Conservation (phyloP, 2,329 filamentous ascomycete genomes). For the Bipolaris victoriae region DNA sequence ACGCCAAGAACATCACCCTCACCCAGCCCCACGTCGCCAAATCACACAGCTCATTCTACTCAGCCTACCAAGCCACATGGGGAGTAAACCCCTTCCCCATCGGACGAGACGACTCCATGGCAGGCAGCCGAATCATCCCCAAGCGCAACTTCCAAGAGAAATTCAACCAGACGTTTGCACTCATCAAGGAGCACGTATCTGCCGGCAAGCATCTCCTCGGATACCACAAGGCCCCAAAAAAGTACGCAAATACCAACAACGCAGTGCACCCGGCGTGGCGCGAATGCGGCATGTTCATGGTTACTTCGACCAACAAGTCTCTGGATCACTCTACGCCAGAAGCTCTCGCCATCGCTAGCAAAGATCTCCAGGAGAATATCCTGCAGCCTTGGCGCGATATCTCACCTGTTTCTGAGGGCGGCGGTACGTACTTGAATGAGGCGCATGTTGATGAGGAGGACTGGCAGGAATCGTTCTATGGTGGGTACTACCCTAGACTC, state of each 20-base stretch:
- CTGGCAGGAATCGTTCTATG: slow-evolving; percentile 47
- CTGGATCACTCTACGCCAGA: slow-evolving; percentile 15
- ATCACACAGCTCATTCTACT: slow-evolving; percentile 22
- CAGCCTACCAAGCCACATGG: slow-evolving; percentile 31
- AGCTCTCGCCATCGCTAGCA: slow-evolving; percentile 15
- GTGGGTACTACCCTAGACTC: slow-evolving; percentile 23
- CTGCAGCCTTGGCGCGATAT: slow-evolving; percentile 24
- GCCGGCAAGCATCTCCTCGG: slow-evolving; percentile 18
- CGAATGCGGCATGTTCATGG: slow-evolving; percentile 22
- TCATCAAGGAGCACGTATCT: slow-evolving; percentile 51
- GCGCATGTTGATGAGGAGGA: slow-evolving; percentile 42
- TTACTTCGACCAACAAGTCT: slow-evolving; percentile 10
- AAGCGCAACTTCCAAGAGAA: slow-evolving; percentile 31
- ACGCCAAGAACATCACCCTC: slow-evolving; percentile 25
- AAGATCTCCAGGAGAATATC: slow-evolving; percentile 18
- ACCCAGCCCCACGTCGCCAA: slow-evolving; percentile 31
- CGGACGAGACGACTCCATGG: slow-evolving; percentile 30
- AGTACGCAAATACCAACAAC: slow-evolving; percentile 25
- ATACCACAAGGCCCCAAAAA: slow-evolving; percentile 25
- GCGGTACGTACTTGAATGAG: slow-evolving; percentile 43
- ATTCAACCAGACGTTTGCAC: slow-evolving; percentile 28
- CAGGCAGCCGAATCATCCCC: slow-evolving; percentile 39
- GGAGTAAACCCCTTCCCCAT: slow-evolving; percentile 22
- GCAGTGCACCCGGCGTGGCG: slow-evolving; percentile 30
- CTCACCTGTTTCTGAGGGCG: slow-evolving; percentile 17